These are phyloP conservation scores for Hortaea sp. DNA, from an alignment of 2,329 filamentous ascomycete genomes.

Conservation along the genomic window DNA sequence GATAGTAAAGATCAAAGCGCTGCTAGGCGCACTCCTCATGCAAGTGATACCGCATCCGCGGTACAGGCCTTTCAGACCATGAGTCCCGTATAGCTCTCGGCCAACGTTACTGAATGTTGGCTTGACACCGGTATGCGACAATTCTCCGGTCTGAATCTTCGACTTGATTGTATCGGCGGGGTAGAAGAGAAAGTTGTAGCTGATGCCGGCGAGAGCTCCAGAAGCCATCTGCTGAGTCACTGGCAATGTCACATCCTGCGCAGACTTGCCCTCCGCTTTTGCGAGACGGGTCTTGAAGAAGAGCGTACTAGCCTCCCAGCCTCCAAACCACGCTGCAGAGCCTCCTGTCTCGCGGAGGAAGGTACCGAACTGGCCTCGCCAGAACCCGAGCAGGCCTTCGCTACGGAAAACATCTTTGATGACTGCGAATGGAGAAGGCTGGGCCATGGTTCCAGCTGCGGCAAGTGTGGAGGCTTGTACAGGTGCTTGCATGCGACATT, in stretches of 20 bases:
- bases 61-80: slow-evolving; percentile 78
- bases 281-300: slow-evolving; percentile 50
- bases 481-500: slow-evolving; percentile 93
- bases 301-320: slow-evolving; percentile 65
- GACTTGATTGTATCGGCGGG: slow-evolving; percentile 97
- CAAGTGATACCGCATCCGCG: slow-evolving; percentile 93
- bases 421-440: slow-evolving; percentile 50
- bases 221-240: slow-evolving; percentile 81
- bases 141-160: slow-evolving; percentile 81
- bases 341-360: slow-evolving; percentile 90
- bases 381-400: slow-evolving; percentile 78
- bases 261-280: slow-evolving; percentile 22
- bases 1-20: slow-evolving; percentile 95
- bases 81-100: slow-evolving; percentile 64
- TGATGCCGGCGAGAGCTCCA: slow-evolving; percentile 79
- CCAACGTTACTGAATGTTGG: slow-evolving; percentile 65
- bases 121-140: slow-evolving; percentile 39
- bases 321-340: slow-evolving; percentile 88
- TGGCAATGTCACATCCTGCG: slow-evolving; percentile 41
- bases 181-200: slow-evolving; percentile 96
- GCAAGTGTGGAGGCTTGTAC: slow-evolving; percentile 21
- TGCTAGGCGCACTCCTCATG: slow-evolving; percentile 77
- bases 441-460: slow-evolving; percentile 5
- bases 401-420: slow-evolving; percentile 72
- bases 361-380: slow-evolving; percentile 89